phyloP scores from a whole-genome alignment of 2,329 filamentous ascomycete genomes.

The Alternaria rosae region DNA sequence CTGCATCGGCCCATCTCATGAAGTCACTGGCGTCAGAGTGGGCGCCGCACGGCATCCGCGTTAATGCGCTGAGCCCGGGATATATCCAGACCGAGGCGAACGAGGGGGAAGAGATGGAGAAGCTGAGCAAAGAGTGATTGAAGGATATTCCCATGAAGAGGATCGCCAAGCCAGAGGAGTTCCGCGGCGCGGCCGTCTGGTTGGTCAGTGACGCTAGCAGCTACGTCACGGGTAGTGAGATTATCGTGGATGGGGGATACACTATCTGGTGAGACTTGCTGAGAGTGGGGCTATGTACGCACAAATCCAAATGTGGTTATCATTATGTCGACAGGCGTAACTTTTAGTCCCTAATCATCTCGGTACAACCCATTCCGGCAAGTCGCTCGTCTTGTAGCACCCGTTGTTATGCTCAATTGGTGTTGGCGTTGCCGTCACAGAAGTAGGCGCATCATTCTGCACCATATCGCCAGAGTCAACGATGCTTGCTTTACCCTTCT shows the following conservation, averaged over 20 bases:
- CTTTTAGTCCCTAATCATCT: not conserved
- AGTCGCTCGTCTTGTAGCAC: not conserved
- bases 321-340: not conserved
- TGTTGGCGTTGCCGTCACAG: not conserved
- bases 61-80: conserved; percentile 83
- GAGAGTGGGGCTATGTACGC: not conserved
- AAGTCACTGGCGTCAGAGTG: conserved; percentile 83
- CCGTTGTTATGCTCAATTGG: not conserved
- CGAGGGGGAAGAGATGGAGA: conserved; percentile 35
- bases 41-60: conserved; percentile 78
- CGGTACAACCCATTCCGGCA: not conserved
- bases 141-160: conserved; percentile 47
- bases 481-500: not conserved
- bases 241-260: conserved; percentile 63
- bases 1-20: conserved; percentile 63
- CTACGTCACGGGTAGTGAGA: conserved; percentile 74
- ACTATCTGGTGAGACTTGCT: conserved; percentile 43
- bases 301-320: not conserved
- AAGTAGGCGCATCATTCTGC: not conserved
- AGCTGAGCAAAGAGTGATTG: conserved; percentile 39
- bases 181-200: conserved; percentile 44
- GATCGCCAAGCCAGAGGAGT: conserved; percentile 49
- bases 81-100: conserved; percentile 85
- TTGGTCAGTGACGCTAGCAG: conserved; percentile 24
- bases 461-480: not conserved